A percentile compares a stretch with the other conserved stretches of the same genome.
Conservation (phyloP, 2,329 filamentous ascomycete species). For the Dendrostoma leiphaemia region DNA sequence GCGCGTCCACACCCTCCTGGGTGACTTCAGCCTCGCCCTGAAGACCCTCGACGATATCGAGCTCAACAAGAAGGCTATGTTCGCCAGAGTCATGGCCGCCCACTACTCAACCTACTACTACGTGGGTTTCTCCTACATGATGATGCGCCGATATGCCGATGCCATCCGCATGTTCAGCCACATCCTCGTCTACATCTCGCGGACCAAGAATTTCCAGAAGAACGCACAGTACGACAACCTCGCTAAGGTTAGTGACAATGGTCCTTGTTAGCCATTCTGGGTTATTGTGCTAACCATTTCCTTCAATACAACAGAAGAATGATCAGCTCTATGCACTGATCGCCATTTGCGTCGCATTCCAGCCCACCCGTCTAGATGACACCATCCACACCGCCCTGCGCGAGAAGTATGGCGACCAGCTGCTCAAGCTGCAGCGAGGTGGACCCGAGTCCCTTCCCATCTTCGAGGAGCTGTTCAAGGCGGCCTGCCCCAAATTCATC, state of each 20-base stretch:
- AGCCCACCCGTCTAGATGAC: conserved; percentile 95
- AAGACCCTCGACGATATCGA: conserved; percentile 99
- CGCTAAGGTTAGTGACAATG: conserved; percentile 59
- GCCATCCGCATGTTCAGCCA: conserved; percentile 99
- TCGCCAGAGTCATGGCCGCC: conserved; percentile 97
- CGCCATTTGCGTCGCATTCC: conserved; percentile 97
- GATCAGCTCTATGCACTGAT: conserved; percentile 99
- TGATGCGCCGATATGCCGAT: conserved; percentile 99
- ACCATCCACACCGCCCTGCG: conserved; percentile 97
- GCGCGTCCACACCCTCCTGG: conserved; percentile 91
- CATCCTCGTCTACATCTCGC: conserved; percentile 97
- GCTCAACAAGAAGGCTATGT: conserved; percentile 99
- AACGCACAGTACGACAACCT: conserved; percentile 97
- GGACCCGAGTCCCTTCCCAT: conserved; percentile 93
- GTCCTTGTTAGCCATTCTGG: too few species aligned
- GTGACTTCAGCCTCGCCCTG: conserved; percentile 95
- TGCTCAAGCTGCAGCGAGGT: conserved; percentile 92
- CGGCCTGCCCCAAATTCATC: conserved; percentile 99
- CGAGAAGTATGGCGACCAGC: conserved; percentile 99
- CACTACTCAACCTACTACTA: conserved; percentile 99
- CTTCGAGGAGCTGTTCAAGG: conserved; percentile 97
- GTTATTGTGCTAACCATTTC: neutral
- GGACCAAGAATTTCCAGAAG: conserved; percentile 99
- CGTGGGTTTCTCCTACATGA: conserved; percentile 99
- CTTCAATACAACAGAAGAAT: conserved; percentile 64